A percentile compares a stretch with the other conserved stretches of the same genome.
phyloP scores from a whole-genome alignment of 140 eudicot species.

The Erigeron philadelphicus region DNA sequence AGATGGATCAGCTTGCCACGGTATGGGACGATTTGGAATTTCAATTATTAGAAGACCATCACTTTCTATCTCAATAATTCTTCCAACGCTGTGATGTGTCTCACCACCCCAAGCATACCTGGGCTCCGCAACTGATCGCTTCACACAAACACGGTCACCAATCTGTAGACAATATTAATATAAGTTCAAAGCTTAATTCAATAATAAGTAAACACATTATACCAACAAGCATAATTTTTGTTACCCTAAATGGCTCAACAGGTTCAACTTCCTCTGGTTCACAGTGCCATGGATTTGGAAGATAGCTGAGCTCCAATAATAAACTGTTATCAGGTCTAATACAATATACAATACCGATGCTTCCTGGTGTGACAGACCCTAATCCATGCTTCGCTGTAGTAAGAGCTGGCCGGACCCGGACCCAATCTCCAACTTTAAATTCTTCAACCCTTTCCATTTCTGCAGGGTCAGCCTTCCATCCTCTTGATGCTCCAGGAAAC shows the following conservation, averaged over 20 bases:
- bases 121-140: constrained; percentile 96
- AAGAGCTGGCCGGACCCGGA: constrained; percentile 84
- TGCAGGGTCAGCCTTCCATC: constrained; percentile 99
- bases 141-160: constrained; percentile 94
- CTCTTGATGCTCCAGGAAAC: constrained; percentile 99
- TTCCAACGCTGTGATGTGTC: constrained; percentile 97
- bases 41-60: constrained; percentile 92
- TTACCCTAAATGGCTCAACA: constrained; percentile 89
- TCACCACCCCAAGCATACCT: constrained; percentile 99
- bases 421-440: constrained; percentile 98
- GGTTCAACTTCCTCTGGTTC: constrained; percentile 99
- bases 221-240: background rate
- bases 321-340: constrained; percentile 91
- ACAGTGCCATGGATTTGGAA: constrained; percentile 97
- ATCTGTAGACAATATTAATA: constrained; percentile 43
- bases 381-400: constrained; percentile 97
- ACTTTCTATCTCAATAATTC: constrained; percentile 81
- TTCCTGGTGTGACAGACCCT: constrained; percentile 96
- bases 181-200: background rate
- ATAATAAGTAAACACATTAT: constrained; percentile 2
- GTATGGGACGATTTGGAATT: constrained; percentile 88
- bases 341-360: constrained; percentile 90
- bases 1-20: constrained; percentile 99
- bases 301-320: constrained; percentile 86
- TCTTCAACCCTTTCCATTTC: constrained; percentile 99